Evolutionary conservation across 176 grass and related monocot species (phyloP), one percentile per base, ranked within the genome.

Genomic region (Avena sativa): DNA sequence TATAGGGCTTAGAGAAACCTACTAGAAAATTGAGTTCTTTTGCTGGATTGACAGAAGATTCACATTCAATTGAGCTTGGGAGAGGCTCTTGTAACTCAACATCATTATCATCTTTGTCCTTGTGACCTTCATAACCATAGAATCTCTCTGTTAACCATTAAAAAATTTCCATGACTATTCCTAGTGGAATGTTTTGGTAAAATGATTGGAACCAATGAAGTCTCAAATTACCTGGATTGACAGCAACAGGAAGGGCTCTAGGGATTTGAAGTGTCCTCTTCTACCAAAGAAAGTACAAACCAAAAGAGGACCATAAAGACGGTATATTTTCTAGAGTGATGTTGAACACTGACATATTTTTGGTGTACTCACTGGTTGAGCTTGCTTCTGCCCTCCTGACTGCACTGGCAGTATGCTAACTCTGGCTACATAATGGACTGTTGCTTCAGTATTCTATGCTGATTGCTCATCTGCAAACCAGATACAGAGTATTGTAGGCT

Each of bases 1-100:
- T 48, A 58, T 62, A 79, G 49, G 49, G 72, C 6, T 75, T 20
- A 86, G 63, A 52, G 7, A 16, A 76, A 64, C 85, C 13, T 88
- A 95, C 93, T 2, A 83, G 86, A 48, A 95, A 64, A 83, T 86
- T 55, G 81, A 93, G 93, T 78, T 93, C 91, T 91, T 87, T 66
- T 20, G 91, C 86, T 81, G 89, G 87, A 52, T 69, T 64, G 46
- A 82, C 73, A 7, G 65, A 89, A 86, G 81, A 51, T 81, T 93
- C 91, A 14, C 85, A 83, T 66, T 93, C 81, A 83, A 59, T 74
- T 95, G 91, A 95, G 91, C 71, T 89, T 86, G 19, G 79, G 3
- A 71, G 91, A 86, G 77, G 30, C 21, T 86, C 83, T 13, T 80
- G 74, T 52, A 95, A 78, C 51, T 91, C 89, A 72, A 60, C 32